phyloP scores from a whole-genome alignment of 2,329 filamentous ascomycete genomes.

The Cadophora malorum region DNA sequence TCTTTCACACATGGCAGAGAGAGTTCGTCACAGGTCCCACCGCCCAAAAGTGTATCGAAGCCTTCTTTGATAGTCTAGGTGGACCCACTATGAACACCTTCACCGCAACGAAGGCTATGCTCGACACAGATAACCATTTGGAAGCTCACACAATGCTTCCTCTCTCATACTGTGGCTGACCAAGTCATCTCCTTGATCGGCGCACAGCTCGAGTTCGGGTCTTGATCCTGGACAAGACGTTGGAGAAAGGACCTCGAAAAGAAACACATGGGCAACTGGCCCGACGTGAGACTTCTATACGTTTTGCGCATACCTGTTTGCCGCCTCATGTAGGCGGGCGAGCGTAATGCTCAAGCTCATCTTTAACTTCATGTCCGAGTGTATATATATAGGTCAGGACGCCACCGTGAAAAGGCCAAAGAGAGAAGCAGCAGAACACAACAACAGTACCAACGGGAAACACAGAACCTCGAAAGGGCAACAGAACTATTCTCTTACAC shows the following conservation, averaged over 20 bases:
- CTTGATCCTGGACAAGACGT: neutral
- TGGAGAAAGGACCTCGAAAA: neutral
- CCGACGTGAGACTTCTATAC: neutral
- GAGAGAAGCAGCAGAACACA: neutral
- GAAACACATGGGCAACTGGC: neutral
- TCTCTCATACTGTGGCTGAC: neutral
- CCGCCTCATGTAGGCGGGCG: slow-evolving; percentile 12
- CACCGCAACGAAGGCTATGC: slow-evolving; percentile 7
- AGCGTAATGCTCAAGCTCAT: neutral
- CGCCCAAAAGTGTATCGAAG: neutral
- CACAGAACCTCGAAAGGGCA: neutral
- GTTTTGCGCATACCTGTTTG: neutral
- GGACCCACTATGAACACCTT: neutral
- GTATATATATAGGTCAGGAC: neutral
- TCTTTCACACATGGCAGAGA: neutral
- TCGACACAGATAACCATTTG: neutral
- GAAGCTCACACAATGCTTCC: neutral
- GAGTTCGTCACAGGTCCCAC: neutral
- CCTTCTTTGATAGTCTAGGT: neutral
- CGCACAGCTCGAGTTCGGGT: neutral
- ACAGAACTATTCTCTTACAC: neutral
- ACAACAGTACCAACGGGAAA: neutral
- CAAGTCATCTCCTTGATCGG: neutral
- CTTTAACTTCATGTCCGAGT: too few species aligned
- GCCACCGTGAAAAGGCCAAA: neutral